Base-by-base conservation (phyloP, 208 protist genomes). In the Tritrichomonas musculus region DNA sequence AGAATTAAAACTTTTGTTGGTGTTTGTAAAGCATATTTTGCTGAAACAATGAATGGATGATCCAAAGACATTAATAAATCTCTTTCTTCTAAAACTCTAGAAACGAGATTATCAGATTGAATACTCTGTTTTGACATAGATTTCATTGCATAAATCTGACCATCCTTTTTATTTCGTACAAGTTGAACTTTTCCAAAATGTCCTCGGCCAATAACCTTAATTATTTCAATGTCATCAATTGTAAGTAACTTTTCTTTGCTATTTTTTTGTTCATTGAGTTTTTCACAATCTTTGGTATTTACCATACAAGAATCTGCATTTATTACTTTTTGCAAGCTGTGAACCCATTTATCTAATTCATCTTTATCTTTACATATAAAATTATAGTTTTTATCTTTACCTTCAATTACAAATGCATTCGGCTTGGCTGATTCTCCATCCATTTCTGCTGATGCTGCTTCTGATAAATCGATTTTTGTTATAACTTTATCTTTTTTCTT, bases 11-110 rank as follows among this genome's bases (percentile, higher is more conserved):
- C 25, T 39, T 88, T 88, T 17, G 77, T 57, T 57, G 33, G n/a
- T 1, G 77, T 88, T 57, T 88, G 77, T 22, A 88, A 88, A 39
- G 77, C 77, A 57, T 39, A 88, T 20, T 88, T 20, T 55, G 77
- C 77, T 39, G 77, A 53, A 3, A 88, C 77, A 4, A 88, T 57
- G 27, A 88, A 88, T 20, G 77, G 77, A 88, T 88, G 77, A 33
- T 30, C 3, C 44, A 82, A 50, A 9, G 73, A 82, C 30, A 82
- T 50, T 30, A 82, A 17, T 41, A 50, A 47, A 9, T 93, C 73
- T 55, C 77, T 4, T 88, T 88, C 77, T 39, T 25, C 20, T 33
- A 88, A 57, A 39, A 57, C 57, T 20, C 17, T 25, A 88, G 33
- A 22, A 53, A 88, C n/a, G 33, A 47, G 47, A 22, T n/a, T 47